These are phyloP conservation scores for Fusarium papillatum DNA, from an alignment of 2,329 filamentous ascomycete species.

Conservation along the genomic window DNA sequence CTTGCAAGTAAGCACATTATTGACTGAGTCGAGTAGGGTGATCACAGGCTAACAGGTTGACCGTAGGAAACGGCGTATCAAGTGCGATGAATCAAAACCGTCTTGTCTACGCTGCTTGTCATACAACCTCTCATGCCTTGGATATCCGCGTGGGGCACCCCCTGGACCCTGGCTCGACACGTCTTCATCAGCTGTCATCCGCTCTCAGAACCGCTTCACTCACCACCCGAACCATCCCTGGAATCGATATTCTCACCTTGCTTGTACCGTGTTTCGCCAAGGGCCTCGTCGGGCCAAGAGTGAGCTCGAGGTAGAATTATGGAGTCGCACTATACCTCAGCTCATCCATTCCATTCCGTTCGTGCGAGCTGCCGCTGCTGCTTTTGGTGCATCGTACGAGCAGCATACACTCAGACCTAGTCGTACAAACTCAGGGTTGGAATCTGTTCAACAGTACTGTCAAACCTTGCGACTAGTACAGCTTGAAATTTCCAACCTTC, in stretches of 20 bases:
- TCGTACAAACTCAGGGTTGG: not conserved
- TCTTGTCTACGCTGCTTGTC: not conserved
- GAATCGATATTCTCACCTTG: conserved; percentile 19
- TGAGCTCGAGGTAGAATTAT: conserved; percentile 25
- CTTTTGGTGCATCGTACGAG: conserved; percentile 32
- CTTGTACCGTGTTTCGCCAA: conserved; percentile 15
- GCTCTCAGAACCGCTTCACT: not conserved
- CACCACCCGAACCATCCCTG: not conserved
- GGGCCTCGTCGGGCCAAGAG: conserved; percentile 33
- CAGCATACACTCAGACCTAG: conserved; percentile 22
- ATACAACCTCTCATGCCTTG: not conserved
- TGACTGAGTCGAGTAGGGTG: too few species aligned
- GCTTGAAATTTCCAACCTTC: conserved; percentile 17
- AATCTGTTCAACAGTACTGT: conserved; percentile 23
- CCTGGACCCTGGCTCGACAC: not conserved
- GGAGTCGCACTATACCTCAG: conserved; percentile 31
- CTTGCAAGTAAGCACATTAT: not conserved
- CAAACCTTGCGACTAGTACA: conserved; percentile 27
- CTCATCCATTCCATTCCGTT: conserved; percentile 24
- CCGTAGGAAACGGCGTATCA: not conserved
- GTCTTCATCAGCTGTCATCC: not conserved
- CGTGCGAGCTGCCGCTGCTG: conserved; percentile 30
- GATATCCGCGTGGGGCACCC: not conserved
- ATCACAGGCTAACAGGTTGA: not conserved
- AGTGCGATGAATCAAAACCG: not conserved